Base-by-base conservation (phyloP, 2,329 filamentous ascomycete genomes). In the Cadophora malorum region DNA sequence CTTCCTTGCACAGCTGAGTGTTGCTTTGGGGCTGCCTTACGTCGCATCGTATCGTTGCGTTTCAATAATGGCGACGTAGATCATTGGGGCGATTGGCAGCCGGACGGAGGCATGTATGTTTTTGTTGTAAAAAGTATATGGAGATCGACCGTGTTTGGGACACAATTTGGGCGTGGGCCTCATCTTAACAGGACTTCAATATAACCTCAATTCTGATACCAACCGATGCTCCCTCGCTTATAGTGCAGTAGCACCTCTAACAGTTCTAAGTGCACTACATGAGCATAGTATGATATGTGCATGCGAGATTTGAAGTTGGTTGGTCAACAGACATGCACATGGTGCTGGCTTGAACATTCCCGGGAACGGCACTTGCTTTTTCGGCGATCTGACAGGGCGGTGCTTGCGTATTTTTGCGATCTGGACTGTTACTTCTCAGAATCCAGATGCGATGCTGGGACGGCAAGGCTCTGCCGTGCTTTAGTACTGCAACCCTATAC, bases 171-270 rank as follows among this genome's bases (percentile, higher is more conserved):
- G 56, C 35, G 12, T 10, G 12, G 35, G 35, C 14, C 56, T 25
- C 33, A 59, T 41, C 56, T 59, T 45, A 59, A 41, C n/a, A 59
- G 33, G 35, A 59, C 7, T 4, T 35, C n/a, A 59, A 59, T 59
- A 59, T 59, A 19, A 59, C 56, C 56, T 25, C 56, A 59, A 59
- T 45, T 59, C 35, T 59, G 56, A 59, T 41, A 41, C 35, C 56
- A 25, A 41, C 21, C 56, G 45, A 21, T 21, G 45, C n/a, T 3
- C 33, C 31, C 55, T 58, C 55, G 33, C 33, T 58, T 58, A 28
- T 21, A 25, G n/a, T 21, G 21, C 41, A 45, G 41, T 45, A 5
- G 14, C 41, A 45, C 35, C 9, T 38, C 35, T 38, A 4, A 28
- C 28, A 28, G 28, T 28, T 28, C 28, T 28, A 3, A 3, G 28